These are phyloP conservation scores for Anastatica hierochuntica DNA, from an alignment of 345 rosid genomes.

Conservation along the genomic window DNA sequence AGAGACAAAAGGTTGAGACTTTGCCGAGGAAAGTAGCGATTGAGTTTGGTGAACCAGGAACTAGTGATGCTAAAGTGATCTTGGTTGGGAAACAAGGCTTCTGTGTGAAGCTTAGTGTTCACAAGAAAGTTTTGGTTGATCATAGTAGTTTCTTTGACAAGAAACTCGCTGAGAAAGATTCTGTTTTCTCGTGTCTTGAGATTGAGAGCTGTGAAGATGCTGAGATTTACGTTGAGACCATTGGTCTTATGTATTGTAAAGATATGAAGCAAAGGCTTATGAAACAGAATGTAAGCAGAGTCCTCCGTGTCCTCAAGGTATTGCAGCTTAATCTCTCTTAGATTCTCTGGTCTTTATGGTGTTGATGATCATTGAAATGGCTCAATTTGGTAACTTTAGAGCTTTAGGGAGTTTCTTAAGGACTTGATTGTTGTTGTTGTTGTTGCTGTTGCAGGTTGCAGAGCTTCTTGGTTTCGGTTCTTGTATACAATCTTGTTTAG, in stretches of 20 bases:
- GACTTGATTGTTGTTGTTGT: not conserved
- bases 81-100: slow-evolving; percentile 87
- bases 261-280: slow-evolving; percentile 90
- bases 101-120: slow-evolving; percentile 88
- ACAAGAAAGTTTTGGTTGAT: slow-evolving; percentile 61
- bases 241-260: slow-evolving; percentile 92
- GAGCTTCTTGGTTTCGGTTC: slow-evolving; percentile 62
- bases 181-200: slow-evolving; percentile 55
- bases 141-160: slow-evolving; percentile 61
- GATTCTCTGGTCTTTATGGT: not conserved
- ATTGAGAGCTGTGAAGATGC: slow-evolving; percentile 81
- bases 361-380: no score
- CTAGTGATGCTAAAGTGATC: slow-evolving; percentile 75
- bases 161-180: slow-evolving; percentile 51
- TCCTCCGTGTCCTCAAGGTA: slow-evolving; percentile 90
- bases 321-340: not conserved
- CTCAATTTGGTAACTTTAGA: slow-evolving; percentile 1
- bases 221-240: slow-evolving; percentile 86
- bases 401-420: no score
- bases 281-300: slow-evolving; percentile 81
- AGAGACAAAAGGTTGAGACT: slow-evolving; percentile 65
- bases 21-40: slow-evolving; percentile 84
- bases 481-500: slow-evolving; percentile 73
- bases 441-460: slow-evolving; percentile 43
- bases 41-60: slow-evolving; percentile 90